Evolutionary conservation across 805 yeast genomes (phyloP).

Genomic region (Vanderwaltozyma tropicalis): DNA sequence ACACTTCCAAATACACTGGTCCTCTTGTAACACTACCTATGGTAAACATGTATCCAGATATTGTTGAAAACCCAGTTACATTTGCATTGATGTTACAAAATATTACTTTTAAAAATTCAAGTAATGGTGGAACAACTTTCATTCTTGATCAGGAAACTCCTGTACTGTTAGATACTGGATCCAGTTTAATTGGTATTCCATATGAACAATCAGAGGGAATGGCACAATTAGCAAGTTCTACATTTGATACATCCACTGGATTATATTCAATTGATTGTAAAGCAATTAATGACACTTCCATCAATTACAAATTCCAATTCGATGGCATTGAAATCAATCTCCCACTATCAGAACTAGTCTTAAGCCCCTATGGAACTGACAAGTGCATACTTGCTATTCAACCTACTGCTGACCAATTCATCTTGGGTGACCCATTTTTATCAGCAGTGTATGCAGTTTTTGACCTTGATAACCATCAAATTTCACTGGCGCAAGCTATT

Average conservation of each 20-base stretch:
- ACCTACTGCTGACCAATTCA: constrained; percentile 2
- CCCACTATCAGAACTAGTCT: constrained; percentile 32
- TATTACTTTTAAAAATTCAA: neutral
- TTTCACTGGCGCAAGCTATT: constrained; percentile 45
- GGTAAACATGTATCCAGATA: constrained; percentile 7
- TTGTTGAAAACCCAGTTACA: neutral
- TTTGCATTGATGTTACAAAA: neutral
- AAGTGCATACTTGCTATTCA: neutral
- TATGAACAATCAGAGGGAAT: constrained; percentile 1
- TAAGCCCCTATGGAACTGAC: too few species aligned
- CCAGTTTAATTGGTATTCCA: constrained; percentile 39
- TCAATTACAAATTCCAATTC: constrained; percentile 33
- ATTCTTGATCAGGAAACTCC: constrained; percentile 12
- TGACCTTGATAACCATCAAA: constrained; percentile 46
- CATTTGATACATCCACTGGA: neutral
- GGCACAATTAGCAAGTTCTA: neutral
- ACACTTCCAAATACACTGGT: constrained; percentile 30
- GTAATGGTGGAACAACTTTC: too few species aligned
- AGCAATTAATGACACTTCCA: neutral
- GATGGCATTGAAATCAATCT: constrained; percentile 47
- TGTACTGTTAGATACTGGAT: constrained; percentile 38
- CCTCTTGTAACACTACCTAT: constrained; percentile 28
- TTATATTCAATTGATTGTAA: neutral
- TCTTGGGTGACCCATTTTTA: constrained; percentile 49
- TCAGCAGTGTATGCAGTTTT: constrained; percentile 54